These are phyloP conservation scores for Calvatia gigantea DNA, from an alignment of 768 basidiomycete species.

Conservation along the genomic window DNA sequence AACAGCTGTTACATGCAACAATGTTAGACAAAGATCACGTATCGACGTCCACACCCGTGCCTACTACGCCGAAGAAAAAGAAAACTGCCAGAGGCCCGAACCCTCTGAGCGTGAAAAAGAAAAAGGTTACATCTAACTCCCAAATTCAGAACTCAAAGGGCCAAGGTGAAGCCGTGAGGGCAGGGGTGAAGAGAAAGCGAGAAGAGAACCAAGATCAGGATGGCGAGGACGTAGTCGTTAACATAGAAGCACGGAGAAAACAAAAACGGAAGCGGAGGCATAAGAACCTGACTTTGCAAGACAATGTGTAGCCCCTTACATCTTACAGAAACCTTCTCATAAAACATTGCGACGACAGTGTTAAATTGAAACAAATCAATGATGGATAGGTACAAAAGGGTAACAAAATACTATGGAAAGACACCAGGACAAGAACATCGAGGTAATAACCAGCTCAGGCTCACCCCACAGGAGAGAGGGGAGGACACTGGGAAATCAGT, in stretches of 20 bases:
- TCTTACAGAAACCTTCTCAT: too few relatives aligned
- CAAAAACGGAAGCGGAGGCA: constrained; percentile 22
- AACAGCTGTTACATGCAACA: constrained; percentile 51
- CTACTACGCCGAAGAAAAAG: constrained; percentile 47
- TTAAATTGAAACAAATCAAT: too few relatives aligned
- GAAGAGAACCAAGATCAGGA: constrained; percentile 14
- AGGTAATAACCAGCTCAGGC: too few relatives aligned
- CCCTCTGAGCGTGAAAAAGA: constrained; percentile 91
- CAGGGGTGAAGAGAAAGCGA: constrained; percentile 26
- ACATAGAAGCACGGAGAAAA: constrained; percentile 5
- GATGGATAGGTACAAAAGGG: too few relatives aligned
- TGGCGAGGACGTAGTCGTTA: background rate
- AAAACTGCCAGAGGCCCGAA: constrained; percentile 87
- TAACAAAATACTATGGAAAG: too few relatives aligned
- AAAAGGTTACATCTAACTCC: constrained; percentile 39
- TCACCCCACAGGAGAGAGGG: too few relatives aligned
- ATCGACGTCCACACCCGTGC: constrained; percentile 28
- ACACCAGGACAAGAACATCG: too few relatives aligned
- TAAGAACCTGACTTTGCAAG: too few relatives aligned
- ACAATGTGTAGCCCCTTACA: too few relatives aligned
- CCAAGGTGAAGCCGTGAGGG: constrained; percentile 23
- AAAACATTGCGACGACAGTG: too few relatives aligned
- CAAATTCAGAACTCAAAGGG: too few relatives aligned
- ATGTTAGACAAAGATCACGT: constrained; percentile 45
- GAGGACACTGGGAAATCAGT: constrained; percentile 13